Percentiles rank a stretch among this genome's conserved stretches.
Evolutionary conservation across 2,329 filamentous ascomycete genomes (phyloP).

Genomic region (Chaetomium sp.): DNA sequence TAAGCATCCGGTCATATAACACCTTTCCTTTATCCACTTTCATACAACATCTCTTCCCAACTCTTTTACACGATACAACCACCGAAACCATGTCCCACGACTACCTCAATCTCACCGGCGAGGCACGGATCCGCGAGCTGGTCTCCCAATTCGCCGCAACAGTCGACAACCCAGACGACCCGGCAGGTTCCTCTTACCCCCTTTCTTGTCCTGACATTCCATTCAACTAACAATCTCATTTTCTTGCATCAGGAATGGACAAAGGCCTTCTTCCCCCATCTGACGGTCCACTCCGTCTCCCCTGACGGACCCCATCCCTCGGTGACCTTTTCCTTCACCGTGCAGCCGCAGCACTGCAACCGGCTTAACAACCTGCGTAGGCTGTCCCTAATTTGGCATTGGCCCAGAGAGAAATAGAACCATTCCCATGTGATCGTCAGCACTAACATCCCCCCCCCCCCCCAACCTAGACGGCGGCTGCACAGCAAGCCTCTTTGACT

Average conservation of each 20-base stretch:
- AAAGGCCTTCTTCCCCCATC: constrained; percentile 44
- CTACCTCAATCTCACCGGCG: constrained; percentile 20
- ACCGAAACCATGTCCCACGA: background rate
- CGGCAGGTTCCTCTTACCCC: constrained; percentile 11
- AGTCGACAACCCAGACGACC: constrained; percentile 16
- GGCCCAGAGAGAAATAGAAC: background rate
- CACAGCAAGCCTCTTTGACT: constrained; percentile 68
- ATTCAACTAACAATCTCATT: background rate
- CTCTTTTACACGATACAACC: background rate
- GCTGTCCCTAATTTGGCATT: background rate
- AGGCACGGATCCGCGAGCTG: constrained; percentile 26
- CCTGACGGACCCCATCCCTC: constrained; percentile 42
- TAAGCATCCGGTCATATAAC: background rate
- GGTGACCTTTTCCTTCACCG: constrained; percentile 40
- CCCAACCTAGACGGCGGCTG: constrained; percentile 59
- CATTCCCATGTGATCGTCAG: background rate
- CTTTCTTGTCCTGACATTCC: background rate
- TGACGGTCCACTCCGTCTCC: constrained; percentile 46
- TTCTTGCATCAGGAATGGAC: constrained; percentile 43
- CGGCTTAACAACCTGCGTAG: constrained; percentile 52
- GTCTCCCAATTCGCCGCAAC: constrained; percentile 19
- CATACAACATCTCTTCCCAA: background rate
- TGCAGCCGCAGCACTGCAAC: constrained; percentile 55
- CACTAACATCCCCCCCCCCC: background rate
- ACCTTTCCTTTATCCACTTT: background rate